Base-by-base conservation (phyloP, 1,139 yeast species). In the Meyerozyma sp. region DNA sequence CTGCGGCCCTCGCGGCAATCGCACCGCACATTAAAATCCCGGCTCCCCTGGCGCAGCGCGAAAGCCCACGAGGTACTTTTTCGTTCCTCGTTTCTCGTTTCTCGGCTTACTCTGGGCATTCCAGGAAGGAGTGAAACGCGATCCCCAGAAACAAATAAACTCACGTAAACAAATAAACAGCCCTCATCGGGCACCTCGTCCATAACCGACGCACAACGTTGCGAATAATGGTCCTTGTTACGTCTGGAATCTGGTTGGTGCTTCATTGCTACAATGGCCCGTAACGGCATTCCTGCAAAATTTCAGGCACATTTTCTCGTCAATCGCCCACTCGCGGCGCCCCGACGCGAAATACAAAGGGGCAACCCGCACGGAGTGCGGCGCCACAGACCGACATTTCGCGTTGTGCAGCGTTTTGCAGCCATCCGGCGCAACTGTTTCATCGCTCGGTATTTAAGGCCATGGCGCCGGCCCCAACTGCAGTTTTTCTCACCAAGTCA, bases 401-500 rank as follows among this genome's bases (percentile, higher is more conserved):
- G 37, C 37, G 37, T 34, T 9, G 26, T 14, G 14, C 25, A 18
- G 13, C 26, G 8, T 4, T 34, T 34, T 34, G 37, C 37, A 34
- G 26, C 37, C 37, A 34, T 10, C 26, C 11, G 11, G 11, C n/a
- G 13, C 26, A 3, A 5, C 29, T 21, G 37, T 11, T 34, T 9
- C 26, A 18, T 4, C 16, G 29, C 27, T 16, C 36, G 20, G 18
- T 34, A 21, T 34, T 18, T 20, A 34, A 34, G 5, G 13, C 16
- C 10, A 13, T 25, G 26, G 26, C 26, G 25, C 10, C 37, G 16
- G 7, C 8, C n/a, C 13, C 14, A 16, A 34, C 26, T 6, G 5
- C 26, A 34, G 37, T 34, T 34, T 21, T 34, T 34, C 37, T 34
- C 37, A 34, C 37, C 26, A 3, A 34, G 37, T 34, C 37, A 25